Conservation (phyloP, 139 green algal species). For the Coelastrella sp. region DNA sequence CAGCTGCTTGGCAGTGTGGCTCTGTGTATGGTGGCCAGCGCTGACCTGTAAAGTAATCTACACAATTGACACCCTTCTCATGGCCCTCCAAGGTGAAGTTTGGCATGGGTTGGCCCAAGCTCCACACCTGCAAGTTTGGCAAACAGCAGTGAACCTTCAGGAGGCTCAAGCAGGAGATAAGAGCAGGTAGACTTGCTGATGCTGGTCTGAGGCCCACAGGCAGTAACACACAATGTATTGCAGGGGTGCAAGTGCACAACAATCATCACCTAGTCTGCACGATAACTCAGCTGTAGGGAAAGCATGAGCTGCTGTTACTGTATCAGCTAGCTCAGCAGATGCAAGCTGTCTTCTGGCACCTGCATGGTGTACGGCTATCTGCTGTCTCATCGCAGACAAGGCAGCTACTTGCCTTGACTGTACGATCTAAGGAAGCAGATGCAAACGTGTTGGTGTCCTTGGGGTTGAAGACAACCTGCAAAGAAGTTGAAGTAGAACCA, state of each 20-base stretch:
- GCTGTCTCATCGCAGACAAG: no score
- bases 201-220: no score
- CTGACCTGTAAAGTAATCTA: slow-evolving; percentile 97
- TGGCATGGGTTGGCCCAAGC: slow-evolving; percentile 88
- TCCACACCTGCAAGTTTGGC: slow-evolving; percentile 83
- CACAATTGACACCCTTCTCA: slow-evolving; percentile 98
- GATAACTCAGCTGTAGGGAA: neutral
- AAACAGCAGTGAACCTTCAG: neutral
- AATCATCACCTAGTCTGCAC: no score
- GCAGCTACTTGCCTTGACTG: slow-evolving; percentile 87
- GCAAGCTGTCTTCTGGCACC: neutral
- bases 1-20: no score
- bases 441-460: slow-evolving; percentile 99
- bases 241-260: no score
- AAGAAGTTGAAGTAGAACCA: neutral
- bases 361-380: neutral
- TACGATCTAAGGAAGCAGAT: slow-evolving; percentile 95
- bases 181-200: no score
- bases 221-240: no score
- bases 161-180: neutral
- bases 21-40: no score
- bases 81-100: slow-evolving; percentile 99
- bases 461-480: slow-evolving; percentile 95
- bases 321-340: neutral
- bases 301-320: no score